phyloP scores from a whole-genome alignment of 352 stramenopile species.

The Phytopythium vexans region DNA sequence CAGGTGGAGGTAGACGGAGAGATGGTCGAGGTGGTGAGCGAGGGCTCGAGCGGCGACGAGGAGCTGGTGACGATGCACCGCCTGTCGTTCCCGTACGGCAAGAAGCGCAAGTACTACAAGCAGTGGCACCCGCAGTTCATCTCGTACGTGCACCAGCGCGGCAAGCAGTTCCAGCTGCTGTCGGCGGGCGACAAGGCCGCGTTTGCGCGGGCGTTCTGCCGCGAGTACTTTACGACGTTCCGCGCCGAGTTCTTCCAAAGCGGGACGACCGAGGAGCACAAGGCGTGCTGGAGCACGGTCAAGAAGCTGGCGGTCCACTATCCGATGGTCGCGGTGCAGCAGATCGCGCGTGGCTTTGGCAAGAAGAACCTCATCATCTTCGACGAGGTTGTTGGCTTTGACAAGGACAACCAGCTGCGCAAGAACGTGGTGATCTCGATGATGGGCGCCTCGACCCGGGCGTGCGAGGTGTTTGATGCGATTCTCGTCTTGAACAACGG shows the following conservation, averaged over 20 bases:
- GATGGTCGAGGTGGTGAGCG: slow-evolving; percentile 6
- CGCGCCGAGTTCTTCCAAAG: slow-evolving; percentile 27
- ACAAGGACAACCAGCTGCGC: slow-evolving; percentile 9
- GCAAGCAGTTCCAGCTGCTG: slow-evolving; percentile 21
- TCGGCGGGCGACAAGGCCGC: slow-evolving; percentile 13
- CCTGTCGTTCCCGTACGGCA: slow-evolving; percentile 23
- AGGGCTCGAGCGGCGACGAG: slow-evolving; percentile 1
- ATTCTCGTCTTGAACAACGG: slow-evolving; percentile 29
- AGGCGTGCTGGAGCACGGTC: slow-evolving; percentile 24
- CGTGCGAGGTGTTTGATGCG: slow-evolving; percentile 29
- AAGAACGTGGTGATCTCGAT: slow-evolving; percentile 18
- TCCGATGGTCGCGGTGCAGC: slow-evolving; percentile 27
- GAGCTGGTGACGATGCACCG: slow-evolving; percentile 11
- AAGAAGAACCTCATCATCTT: slow-evolving; percentile 24
- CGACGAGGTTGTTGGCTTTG: slow-evolving; percentile 28
- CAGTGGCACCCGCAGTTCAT: slow-evolving; percentile 27
- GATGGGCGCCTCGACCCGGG: slow-evolving; percentile 25
- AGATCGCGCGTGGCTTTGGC: slow-evolving; percentile 24
- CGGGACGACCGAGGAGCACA: slow-evolving; percentile 30
- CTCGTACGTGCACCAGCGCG: slow-evolving; percentile 27
- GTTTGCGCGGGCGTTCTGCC: slow-evolving; percentile 29
- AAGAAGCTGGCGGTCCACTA: slow-evolving; percentile 27
- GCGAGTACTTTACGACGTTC: slow-evolving; percentile 27
- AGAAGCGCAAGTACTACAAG: slow-evolving; percentile 21
- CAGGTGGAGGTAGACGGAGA: slow-evolving; percentile 16